Conservation (phyloP, 306 rosid genomes). For the Luffa aegyptiaca region DNA sequence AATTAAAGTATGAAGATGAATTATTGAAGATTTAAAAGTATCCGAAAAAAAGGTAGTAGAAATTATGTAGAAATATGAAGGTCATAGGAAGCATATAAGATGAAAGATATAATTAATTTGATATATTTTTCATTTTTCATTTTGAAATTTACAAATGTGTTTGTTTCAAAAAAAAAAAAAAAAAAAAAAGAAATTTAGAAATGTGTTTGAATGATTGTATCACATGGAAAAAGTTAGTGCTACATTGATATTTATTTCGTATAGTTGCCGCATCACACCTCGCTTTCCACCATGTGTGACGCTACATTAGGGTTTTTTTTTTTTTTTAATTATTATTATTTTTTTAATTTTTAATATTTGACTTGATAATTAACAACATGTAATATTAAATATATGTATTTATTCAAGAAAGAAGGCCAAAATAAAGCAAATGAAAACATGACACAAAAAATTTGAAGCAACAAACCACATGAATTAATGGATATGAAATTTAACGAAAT, state of each 20-base stretch:
- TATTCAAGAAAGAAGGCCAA: too few species aligned
- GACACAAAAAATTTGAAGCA: too few species aligned
- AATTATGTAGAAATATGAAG: background rate
- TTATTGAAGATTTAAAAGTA: too few species aligned
- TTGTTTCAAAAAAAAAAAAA: too few species aligned
- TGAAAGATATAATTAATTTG: too few species aligned
- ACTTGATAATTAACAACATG: background rate
- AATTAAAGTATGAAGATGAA: too few species aligned
- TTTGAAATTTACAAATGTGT: background rate
- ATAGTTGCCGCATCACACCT: slow-evolving; percentile 5
- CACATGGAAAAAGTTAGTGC: background rate
- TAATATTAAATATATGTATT: too few species aligned
- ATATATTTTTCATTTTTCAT: background rate
- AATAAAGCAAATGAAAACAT: too few species aligned
- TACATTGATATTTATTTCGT: background rate
- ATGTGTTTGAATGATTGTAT: background rate
- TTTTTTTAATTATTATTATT: too few species aligned
- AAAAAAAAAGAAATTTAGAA: background rate
- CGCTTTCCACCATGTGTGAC: background rate
- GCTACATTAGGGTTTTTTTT: background rate
- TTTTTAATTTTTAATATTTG: background rate
- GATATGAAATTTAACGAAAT: too few species aligned
- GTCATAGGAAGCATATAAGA: background rate
- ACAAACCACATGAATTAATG: too few species aligned
- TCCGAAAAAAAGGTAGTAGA: too few species aligned